Evolutionary conservation across 2,329 filamentous ascomycete species (phyloP).

Genomic region (Cladorrhinum sp.): DNA sequence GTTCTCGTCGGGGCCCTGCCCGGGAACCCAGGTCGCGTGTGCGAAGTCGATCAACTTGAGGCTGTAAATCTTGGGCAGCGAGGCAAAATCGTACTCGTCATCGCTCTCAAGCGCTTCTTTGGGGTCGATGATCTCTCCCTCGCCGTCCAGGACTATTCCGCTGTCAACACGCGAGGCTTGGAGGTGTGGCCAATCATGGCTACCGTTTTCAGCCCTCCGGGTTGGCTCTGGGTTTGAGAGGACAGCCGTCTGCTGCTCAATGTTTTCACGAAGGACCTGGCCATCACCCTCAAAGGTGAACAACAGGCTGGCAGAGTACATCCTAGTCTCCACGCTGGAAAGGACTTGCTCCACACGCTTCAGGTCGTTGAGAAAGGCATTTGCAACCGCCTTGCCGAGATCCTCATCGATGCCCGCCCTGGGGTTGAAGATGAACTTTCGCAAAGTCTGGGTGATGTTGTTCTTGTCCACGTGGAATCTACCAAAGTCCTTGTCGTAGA

Average conservation of each 20-base stretch:
- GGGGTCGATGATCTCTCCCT: conserved; percentile 33
- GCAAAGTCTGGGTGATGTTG: conserved; percentile 54
- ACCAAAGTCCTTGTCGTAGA: conserved; percentile 64
- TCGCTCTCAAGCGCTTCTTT: conserved; percentile 45
- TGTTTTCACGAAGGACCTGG: conserved; percentile 47
- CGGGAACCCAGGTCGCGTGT: conserved; percentile 80
- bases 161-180: conserved; percentile 52
- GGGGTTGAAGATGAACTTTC: conserved; percentile 57
- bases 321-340: conserved; percentile 56
- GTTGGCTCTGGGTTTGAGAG: conserved; percentile 55
- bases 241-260: conserved; percentile 52
- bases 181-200: conserved; percentile 29
- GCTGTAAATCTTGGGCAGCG: conserved; percentile 64
- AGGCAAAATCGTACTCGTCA: conserved; percentile 44
- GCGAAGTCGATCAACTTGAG: conserved; percentile 96
- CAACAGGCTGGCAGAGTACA: conserved; percentile 61
- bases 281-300: conserved; percentile 66
- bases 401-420: conserved; percentile 57
- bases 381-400: conserved; percentile 53
- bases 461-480: conserved; percentile 49
- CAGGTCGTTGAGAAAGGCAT: conserved; percentile 53
- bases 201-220: conserved; percentile 26
- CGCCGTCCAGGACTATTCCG: conserved; percentile 49
- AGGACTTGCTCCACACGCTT: conserved; percentile 51
- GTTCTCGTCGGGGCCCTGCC: conserved; percentile 84